Evolutionary conservation across 345 rosid species (phyloP).

Genomic region (Salix purpurea): DNA sequence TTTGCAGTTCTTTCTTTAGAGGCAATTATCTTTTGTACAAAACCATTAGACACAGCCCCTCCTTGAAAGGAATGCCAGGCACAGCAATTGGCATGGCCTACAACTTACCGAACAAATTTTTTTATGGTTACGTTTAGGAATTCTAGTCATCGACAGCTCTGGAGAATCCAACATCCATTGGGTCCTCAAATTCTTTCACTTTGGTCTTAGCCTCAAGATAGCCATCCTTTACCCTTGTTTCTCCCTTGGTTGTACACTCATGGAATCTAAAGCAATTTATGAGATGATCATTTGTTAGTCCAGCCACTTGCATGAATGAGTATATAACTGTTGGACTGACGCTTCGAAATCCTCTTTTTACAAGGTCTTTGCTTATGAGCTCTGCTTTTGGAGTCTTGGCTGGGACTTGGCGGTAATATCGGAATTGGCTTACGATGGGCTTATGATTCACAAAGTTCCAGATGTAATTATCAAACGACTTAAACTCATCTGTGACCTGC

Average conservation of each 20-base stretch:
- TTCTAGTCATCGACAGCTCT: background rate
- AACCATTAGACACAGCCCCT: background rate
- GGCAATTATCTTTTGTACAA: slow-evolving; percentile 1
- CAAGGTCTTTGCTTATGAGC: slow-evolving; percentile 74
- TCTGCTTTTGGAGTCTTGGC: slow-evolving; percentile 85
- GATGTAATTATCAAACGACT: slow-evolving; percentile 67
- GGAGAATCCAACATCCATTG: background rate
- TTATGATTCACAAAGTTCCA: slow-evolving; percentile 83
- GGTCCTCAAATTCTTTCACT: background rate
- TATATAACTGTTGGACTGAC: slow-evolving; percentile 80
- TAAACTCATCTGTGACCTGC: slow-evolving; percentile 74
- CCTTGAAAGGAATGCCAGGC: background rate
- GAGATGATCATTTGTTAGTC: slow-evolving; percentile 82
- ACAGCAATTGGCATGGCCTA: background rate
- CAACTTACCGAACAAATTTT: background rate
- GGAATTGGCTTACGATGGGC: slow-evolving; percentile 63
- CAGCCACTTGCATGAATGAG: slow-evolving; percentile 85
- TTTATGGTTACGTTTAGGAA: background rate
- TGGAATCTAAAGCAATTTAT: slow-evolving; percentile 73
- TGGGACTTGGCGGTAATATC: slow-evolving; percentile 76
- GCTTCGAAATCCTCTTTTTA: slow-evolving; percentile 81
- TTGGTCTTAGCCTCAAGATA: background rate
- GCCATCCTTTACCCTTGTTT: slow-evolving; percentile 24
- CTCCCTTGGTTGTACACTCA: slow-evolving; percentile 44
- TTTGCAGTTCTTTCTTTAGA: background rate